Conservation (phyloP, 1,284 basidiomycete species). For the Earliella scabrosa region DNA sequence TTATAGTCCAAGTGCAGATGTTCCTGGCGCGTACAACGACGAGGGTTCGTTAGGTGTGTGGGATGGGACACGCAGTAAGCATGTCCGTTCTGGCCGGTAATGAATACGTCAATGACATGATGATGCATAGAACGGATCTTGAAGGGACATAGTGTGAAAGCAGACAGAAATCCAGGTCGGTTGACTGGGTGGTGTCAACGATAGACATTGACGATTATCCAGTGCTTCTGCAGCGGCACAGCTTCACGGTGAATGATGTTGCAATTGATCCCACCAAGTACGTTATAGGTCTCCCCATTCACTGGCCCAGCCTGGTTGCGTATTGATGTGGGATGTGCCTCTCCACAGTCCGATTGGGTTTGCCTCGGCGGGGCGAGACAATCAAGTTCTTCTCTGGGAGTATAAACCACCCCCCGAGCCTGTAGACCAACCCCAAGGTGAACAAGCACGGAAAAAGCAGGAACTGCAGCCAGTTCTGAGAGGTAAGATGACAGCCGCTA, state of each 20-base stretch:
- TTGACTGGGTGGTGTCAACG: too few species aligned
- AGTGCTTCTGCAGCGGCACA: too few species aligned
- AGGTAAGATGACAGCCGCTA: too few species aligned
- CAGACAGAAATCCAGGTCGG: background rate
- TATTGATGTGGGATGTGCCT: too few species aligned
- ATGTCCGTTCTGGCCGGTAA: too few species aligned
- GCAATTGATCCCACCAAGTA: conserved; percentile 31
- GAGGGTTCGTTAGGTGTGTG: conserved; percentile 20
- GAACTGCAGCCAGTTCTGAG: too few species aligned
- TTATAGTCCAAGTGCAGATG: too few species aligned
- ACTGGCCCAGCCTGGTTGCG: too few species aligned
- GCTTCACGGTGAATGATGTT: conserved; percentile 29
- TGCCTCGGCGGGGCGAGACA: conserved; percentile 29
- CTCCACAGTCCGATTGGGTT: conserved; percentile 22
- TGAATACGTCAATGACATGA: background rate
- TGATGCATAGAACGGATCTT: conserved; percentile 9
- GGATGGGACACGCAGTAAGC: background rate
- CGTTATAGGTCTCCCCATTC: too few species aligned
- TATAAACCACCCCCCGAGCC: conserved; percentile 5
- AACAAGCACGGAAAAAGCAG: too few species aligned
- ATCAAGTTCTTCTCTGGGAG: conserved; percentile 26
- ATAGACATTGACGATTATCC: too few species aligned
- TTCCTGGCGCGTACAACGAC: conserved; percentile 21
- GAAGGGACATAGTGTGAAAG: conserved; percentile 9
- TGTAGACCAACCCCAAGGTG: background rate